Evolutionary conservation across 768 basidiomycete species (phyloP).

Genomic region (Pisolithus albus): DNA sequence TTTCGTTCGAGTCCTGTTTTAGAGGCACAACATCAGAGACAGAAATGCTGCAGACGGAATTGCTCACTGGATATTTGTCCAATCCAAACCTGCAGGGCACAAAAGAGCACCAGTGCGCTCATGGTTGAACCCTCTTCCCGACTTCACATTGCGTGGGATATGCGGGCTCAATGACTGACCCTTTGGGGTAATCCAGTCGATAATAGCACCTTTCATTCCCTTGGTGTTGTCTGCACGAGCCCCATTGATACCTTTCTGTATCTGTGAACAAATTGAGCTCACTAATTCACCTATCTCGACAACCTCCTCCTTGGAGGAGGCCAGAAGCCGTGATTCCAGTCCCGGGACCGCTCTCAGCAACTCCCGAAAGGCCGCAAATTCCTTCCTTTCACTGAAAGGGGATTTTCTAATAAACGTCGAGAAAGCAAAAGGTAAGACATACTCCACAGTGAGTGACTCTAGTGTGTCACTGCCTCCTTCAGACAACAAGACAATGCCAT

Average conservation of each 20-base stretch:
- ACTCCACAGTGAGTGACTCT: no score
- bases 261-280: constrained; percentile 7
- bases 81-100: constrained; percentile 17
- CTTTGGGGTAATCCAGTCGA: constrained; percentile 21
- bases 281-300: constrained; percentile 13
- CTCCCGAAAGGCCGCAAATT: constrained; percentile 3
- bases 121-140: constrained; percentile 12
- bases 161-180: constrained; percentile 8
- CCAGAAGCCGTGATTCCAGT: constrained; percentile 10
- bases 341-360: constrained; percentile 10
- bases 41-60: background rate
- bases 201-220: background rate
- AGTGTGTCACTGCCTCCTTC: no score
- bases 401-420: background rate
- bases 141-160: constrained; percentile 9
- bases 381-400: background rate
- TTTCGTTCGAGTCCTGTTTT: no score
- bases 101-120: constrained; percentile 14
- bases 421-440: no score
- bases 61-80: constrained; percentile 12
- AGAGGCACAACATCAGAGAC: no score
- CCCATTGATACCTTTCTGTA: constrained; percentile 19
- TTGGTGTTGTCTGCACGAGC: constrained; percentile 11
- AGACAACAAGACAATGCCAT: background rate
- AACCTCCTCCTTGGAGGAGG: constrained; percentile 9